Evolutionary conservation across 345 rosid genomes (phyloP).

Genomic region (Brassica rapa): DNA sequence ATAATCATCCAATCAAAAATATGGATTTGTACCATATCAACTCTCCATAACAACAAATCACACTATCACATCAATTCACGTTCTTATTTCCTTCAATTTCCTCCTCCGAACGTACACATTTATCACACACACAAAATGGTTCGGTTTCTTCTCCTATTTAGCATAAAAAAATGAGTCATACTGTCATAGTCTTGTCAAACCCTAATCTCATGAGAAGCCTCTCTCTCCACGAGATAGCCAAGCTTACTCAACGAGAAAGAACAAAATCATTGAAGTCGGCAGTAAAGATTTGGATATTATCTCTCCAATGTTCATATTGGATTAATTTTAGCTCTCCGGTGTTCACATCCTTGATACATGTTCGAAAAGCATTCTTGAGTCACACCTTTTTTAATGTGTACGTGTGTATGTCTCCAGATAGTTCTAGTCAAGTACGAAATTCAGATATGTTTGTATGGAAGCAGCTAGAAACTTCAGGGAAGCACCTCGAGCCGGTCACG

Average conservation of each 20-base stretch:
- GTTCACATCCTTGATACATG: slow-evolving; percentile 93
- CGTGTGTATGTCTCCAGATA: slow-evolving; percentile 22
- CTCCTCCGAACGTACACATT: background rate
- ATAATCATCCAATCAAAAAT: background rate
- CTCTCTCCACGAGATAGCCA: slow-evolving; percentile 95
- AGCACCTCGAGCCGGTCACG: slow-evolving; percentile 93
- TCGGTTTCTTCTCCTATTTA: background rate
- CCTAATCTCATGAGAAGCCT: slow-evolving; percentile 47
- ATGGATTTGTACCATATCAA: background rate
- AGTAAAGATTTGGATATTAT: slow-evolving; percentile 64
- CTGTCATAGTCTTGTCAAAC: background rate
- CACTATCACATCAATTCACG: background rate
- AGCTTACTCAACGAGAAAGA: slow-evolving; percentile 90
- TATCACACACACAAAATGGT: background rate
- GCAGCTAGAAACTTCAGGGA: slow-evolving; percentile 71
- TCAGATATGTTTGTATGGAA: slow-evolving; percentile 82
- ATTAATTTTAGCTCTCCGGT: slow-evolving; percentile 79
- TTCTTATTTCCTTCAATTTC: background rate
- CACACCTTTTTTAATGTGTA: background rate
- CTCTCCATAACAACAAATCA: background rate
- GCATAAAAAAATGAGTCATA: background rate
- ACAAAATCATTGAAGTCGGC: slow-evolving; percentile 77
- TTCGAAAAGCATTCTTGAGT: slow-evolving; percentile 26
- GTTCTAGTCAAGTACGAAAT: slow-evolving; percentile 4
- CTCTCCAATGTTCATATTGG: slow-evolving; percentile 27